These are phyloP conservation scores for Thalassiosira delicatula DNA, from an alignment of 352 stramenopile species.

Conservation along the genomic window DNA sequence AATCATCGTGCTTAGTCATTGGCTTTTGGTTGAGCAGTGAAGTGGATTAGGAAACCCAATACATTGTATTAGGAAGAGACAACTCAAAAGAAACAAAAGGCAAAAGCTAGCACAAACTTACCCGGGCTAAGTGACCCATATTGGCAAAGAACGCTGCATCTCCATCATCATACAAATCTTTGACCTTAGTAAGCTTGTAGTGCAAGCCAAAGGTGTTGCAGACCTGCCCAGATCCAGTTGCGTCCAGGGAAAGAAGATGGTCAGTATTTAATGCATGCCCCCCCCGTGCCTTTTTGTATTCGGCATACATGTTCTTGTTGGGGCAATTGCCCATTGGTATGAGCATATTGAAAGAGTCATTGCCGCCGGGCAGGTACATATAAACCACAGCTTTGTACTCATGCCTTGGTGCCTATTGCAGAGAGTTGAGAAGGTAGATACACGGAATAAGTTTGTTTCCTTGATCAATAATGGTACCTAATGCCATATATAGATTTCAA, in stretches of 20 bases:
- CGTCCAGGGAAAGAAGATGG: background rate
- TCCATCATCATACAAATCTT: conserved; percentile 62
- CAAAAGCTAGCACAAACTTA: too few relatives aligned
- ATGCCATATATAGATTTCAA: too few relatives aligned
- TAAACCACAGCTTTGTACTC: conserved; percentile 31
- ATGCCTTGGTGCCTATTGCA: too few relatives aligned
- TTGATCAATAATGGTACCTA: too few relatives aligned
- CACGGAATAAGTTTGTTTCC: too few relatives aligned
- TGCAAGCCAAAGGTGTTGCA: conserved; percentile 76
- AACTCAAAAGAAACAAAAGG: too few relatives aligned
- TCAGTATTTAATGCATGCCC: background rate
- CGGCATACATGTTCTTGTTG: too few relatives aligned
- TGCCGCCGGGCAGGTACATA: conserved; percentile 13
- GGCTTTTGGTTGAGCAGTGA: background rate
- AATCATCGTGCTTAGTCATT: conserved; percentile 44
- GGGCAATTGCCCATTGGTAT: too few relatives aligned
- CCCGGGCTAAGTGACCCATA: too few relatives aligned
- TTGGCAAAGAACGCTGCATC: conserved; percentile 68
- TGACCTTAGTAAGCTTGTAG: conserved; percentile 41
- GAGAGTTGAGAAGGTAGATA: too few relatives aligned
- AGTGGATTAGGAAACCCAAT: background rate
- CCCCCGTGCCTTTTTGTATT: conserved; percentile 18
- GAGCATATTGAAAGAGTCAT: conserved; percentile 33
- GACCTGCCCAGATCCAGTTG: conserved; percentile 39
- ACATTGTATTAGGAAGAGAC: background rate